Evolutionary conservation across 1,139 yeast species (phyloP), one percentile per base, ranked within the genome.

Genomic region (Pneumocystis wakefieldiae): DNA sequence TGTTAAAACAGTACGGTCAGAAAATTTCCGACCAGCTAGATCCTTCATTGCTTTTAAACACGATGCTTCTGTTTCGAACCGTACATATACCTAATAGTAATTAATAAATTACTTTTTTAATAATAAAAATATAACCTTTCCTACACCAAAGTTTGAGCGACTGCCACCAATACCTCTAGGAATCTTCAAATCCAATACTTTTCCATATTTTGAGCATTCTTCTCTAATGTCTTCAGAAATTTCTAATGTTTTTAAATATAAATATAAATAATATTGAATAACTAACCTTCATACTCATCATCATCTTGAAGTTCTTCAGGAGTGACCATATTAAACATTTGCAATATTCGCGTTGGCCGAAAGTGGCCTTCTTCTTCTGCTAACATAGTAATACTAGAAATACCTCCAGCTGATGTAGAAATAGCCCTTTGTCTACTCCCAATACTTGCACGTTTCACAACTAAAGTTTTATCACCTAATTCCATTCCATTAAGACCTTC

Each of bases 1-100:
- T 67, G 88, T 84, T 24, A 90, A 68, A 0, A 89, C 83, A 0
- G 87, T 81, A 62, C 96, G 78, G 62, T 84, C 92, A 67, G 84
- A 81, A 71, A 85, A 90, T 67, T 75, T 75, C 61, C 85, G 74
- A 0, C 96, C 96, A 3, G 87, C 83, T 32, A 88, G 70, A n/a
- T 79, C 81, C 70, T 79, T 72, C 62, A 85, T 77, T 0, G 94
- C 94, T 29, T 75, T 73, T 36, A 76, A 73, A 2, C 95, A 87
- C 7, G 75, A 74, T 1, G 79, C 79, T 3, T 77, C 75, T 19
- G 77, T 76, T 1, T 77, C 79, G 73, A 85, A 89, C 72, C 85
- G 84, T 55, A 87, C 81, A 71, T 78, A 89, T 0, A 87, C 55
- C 55, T 48, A 24, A 24, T 12, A 24, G 28, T 24, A 48, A 48